Conservation (phyloP, 306 rosid genomes). For the Phaseolus lunatus region DNA sequence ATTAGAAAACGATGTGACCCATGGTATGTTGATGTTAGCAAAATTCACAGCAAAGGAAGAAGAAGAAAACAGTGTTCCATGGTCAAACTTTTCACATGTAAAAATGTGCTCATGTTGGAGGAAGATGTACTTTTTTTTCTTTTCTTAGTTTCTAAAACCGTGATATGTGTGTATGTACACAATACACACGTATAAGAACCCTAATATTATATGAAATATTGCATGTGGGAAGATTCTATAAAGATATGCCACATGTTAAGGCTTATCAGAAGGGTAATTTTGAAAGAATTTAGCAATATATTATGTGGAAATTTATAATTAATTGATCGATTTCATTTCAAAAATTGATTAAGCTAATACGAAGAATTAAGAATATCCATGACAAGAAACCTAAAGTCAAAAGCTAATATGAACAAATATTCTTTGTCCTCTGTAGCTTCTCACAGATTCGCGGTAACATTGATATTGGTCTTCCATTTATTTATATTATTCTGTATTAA, state of each 20-base stretch:
- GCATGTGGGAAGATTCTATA: background rate
- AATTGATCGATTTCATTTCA: no score
- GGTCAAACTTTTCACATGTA: background rate
- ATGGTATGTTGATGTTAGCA: background rate
- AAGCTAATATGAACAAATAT: conserved; percentile 19
- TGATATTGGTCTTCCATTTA: background rate
- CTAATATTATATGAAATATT: background rate
- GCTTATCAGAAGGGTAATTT: background rate
- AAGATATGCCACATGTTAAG: background rate
- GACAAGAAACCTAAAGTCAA: background rate
- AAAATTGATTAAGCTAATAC: no score
- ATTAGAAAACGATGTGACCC: background rate
- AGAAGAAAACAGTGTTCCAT: background rate
- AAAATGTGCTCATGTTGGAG: background rate
- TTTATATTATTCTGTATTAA: background rate
- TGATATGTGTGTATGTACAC: background rate
- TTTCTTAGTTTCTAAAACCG: background rate
- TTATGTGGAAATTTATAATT: no score
- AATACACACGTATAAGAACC: background rate
- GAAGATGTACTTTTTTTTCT: no score
- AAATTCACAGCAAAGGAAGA: background rate
- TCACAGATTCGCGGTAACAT: background rate
- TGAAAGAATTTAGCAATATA: background rate
- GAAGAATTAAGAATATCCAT: background rate
- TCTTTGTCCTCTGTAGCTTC: background rate